These are phyloP conservation scores for Psophocarpus tetragonolobus DNA, from an alignment of 306 rosid species.

Conservation along the genomic window DNA sequence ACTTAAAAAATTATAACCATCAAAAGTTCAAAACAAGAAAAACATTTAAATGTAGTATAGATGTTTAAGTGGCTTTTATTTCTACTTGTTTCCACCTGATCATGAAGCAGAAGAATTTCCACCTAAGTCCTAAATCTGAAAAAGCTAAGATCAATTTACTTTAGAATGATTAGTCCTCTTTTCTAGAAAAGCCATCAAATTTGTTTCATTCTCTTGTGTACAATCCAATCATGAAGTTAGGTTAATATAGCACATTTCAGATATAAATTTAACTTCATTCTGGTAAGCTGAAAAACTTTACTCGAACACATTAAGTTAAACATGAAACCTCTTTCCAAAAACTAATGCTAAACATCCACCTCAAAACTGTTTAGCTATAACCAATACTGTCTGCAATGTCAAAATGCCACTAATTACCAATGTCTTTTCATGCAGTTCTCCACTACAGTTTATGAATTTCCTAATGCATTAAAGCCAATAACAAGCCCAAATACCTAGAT, in stretches of 20 bases:
- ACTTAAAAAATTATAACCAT: not conserved
- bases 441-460: not conserved
- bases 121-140: slow-evolving; percentile 28
- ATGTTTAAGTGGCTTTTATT: slow-evolving; percentile 18
- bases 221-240: slow-evolving; percentile 20
- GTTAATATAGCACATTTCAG: not conserved
- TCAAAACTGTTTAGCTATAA: slow-evolving; percentile 2
- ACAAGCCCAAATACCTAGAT: slow-evolving; percentile 17
- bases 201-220: not conserved
- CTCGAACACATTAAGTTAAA: slow-evolving; percentile 19
- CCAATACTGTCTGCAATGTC: slow-evolving; percentile 11
- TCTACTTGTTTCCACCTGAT: slow-evolving; percentile 4
- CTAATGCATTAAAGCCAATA: slow-evolving; percentile 10
- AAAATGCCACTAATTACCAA: not conserved
- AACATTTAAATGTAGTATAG: slow-evolving; percentile 6
- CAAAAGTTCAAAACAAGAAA: slow-evolving; percentile 32
- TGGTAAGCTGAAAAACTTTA: slow-evolving; percentile 1
- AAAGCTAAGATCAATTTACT: slow-evolving; percentile 19
- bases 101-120: slow-evolving; percentile 13
- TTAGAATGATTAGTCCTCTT: slow-evolving; percentile 3
- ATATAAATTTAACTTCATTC: not conserved
- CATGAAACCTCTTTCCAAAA: slow-evolving; percentile 9
- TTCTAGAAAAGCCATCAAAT: not conserved
- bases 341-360: slow-evolving; percentile 21
- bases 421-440: slow-evolving; percentile 13